These are phyloP conservation scores for Solanum chiquidenum DNA, from an alignment of 257 asterid genomes.

Conservation along the genomic window DNA sequence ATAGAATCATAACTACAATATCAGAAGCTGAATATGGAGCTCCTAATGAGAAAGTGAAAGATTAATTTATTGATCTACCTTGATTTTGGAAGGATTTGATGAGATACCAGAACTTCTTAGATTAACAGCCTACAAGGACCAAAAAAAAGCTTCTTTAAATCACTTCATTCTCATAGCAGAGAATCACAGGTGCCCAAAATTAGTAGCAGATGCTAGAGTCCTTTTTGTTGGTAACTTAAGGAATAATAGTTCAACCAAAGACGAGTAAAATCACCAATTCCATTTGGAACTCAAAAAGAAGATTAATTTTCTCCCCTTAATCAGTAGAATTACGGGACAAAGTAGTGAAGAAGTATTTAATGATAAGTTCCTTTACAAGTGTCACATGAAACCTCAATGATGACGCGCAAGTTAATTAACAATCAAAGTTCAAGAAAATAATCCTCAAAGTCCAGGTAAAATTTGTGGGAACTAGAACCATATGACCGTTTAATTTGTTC, in stretches of 20 bases:
- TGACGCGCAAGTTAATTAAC: not conserved
- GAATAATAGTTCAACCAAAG: not conserved
- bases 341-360: not conserved
- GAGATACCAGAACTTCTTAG: constrained; percentile 38
- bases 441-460: not conserved
- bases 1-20: not conserved
- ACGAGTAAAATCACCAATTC: not conserved
- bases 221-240: not conserved
- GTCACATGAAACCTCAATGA: not conserved
- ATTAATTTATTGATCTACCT: constrained; percentile 29
- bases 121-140: constrained; percentile 51
- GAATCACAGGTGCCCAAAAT: not conserved
- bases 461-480: not conserved
- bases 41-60: not conserved
- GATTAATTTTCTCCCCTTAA: not conserved
- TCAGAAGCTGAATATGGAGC: constrained; percentile 2
- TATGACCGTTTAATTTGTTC: not conserved
- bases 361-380: not conserved
- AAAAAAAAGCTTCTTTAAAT: not conserved
- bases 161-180: not conserved
- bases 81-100: constrained; percentile 22
- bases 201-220: not conserved
- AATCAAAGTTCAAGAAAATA: not conserved
- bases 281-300: not conserved
- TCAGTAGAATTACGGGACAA: not conserved